A percentile compares a stretch with the other conserved stretches of the same genome.
phyloP scores from a whole-genome alignment of 176 grass and related monocot genomes.

The Themeda triandra region DNA sequence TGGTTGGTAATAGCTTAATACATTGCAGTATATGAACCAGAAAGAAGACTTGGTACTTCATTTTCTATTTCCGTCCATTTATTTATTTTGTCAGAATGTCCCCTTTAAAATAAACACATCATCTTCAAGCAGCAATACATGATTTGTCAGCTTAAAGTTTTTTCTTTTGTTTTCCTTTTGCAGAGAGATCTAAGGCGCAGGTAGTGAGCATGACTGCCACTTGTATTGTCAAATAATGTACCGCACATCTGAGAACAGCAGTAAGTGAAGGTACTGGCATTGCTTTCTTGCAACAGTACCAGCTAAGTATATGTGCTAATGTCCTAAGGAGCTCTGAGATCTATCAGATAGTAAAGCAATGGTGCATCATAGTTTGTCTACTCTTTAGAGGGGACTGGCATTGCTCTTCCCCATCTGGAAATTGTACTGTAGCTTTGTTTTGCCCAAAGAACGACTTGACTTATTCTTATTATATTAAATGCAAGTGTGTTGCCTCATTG shows the following conservation, averaged over 20 bases:
- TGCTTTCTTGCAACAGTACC: not conserved
- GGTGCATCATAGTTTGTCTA: not conserved
- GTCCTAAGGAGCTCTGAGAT: not conserved
- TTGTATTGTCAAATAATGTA: not conserved
- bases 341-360: not conserved
- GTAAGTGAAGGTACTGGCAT: not conserved
- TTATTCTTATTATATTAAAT: not conserved
- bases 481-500: not conserved
- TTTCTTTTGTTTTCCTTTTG: slow-evolving; percentile 12
- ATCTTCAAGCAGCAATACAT: not conserved
- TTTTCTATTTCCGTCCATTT: not conserved
- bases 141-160: not conserved
- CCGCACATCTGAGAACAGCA: not conserved
- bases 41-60: not conserved
- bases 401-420: not conserved
- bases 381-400: not conserved
- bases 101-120: not conserved
- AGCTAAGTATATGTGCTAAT: not conserved
- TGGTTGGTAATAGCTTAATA: not conserved
- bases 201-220: slow-evolving; percentile 15
- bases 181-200: slow-evolving; percentile 73
- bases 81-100: not conserved
- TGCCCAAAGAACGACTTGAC: not conserved
- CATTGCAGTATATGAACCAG: not conserved
- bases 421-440: not conserved